phyloP scores from a whole-genome alignment of 2,329 filamentous ascomycete species.

The Sporothrix dimorphospora region DNA sequence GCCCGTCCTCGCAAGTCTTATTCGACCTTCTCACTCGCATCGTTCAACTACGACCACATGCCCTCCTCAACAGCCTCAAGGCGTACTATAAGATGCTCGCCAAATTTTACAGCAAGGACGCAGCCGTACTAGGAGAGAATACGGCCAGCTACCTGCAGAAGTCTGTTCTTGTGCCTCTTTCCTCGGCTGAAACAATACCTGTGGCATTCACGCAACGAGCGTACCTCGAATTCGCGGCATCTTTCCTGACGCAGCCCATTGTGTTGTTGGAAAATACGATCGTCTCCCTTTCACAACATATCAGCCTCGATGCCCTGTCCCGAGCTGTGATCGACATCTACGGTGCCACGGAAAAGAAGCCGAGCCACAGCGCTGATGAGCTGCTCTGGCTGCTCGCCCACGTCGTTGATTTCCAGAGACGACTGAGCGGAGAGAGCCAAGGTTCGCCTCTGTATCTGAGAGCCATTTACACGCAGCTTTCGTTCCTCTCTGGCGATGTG shows the following conservation, averaged over 20 bases:
- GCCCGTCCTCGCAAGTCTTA: neutral
- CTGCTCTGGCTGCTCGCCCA: slow-evolving; percentile 69
- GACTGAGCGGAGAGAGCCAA: slow-evolving; percentile 39
- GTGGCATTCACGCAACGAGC: slow-evolving; percentile 32
- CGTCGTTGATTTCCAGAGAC: slow-evolving; percentile 61
- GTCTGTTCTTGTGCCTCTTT: slow-evolving; percentile 33
- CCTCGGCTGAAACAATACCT: neutral
- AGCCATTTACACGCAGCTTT: slow-evolving; percentile 58
- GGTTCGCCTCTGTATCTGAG: slow-evolving; percentile 51
- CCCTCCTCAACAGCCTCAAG: slow-evolving; percentile 33
- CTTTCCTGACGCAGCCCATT: slow-evolving; percentile 46
- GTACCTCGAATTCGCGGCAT: slow-evolving; percentile 45
- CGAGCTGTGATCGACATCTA: slow-evolving; percentile 47
- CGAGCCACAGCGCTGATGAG: slow-evolving; percentile 43
- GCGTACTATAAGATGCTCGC: slow-evolving; percentile 35
- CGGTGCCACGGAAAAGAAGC: slow-evolving; percentile 35
- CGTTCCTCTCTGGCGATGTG: slow-evolving; percentile 56
- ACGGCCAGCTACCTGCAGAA: slow-evolving; percentile 29
- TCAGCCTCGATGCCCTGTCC: slow-evolving; percentile 49
- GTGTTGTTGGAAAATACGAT: slow-evolving; percentile 48
- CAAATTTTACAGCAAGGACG: slow-evolving; percentile 28
- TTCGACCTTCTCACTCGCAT: slow-evolving; percentile 31
- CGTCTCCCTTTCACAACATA: slow-evolving; percentile 40
- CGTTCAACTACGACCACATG: slow-evolving; percentile 30
- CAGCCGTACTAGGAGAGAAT: slow-evolving; percentile 4